Percentiles rank a stretch among this genome's conserved stretches.
Evolutionary conservation across 1,139 yeast species (phyloP).

Genomic region (Yamadazyma diddensiae): DNA sequence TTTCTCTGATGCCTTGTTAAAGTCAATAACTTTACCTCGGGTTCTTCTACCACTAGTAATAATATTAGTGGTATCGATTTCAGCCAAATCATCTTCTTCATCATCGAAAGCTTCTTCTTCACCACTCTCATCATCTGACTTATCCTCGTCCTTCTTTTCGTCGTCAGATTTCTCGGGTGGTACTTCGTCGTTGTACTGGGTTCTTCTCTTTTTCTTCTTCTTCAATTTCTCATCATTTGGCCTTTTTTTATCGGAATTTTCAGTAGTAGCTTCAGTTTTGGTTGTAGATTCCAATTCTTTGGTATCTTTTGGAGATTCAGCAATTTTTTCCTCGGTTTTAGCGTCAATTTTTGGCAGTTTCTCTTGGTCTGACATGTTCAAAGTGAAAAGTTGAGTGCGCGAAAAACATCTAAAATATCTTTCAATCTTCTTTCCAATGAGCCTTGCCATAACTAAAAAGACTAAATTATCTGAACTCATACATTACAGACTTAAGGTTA

Average conservation of each 20-base stretch:
- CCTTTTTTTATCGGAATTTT: constrained; percentile 14
- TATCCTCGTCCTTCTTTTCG: constrained; percentile 32
- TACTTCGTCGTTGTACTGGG: constrained; percentile 49
- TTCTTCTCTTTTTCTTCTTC: constrained; percentile 43
- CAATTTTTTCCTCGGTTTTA: constrained; percentile 4
- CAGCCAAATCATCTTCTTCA: constrained; percentile 79
- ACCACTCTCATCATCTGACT: constrained; percentile 56
- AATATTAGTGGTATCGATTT: constrained; percentile 82
- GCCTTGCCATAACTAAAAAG: constrained; percentile 35
- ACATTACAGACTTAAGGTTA: constrained; percentile 69
- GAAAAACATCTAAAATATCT: too few relatives aligned
- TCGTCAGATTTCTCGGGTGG: constrained; percentile 33
- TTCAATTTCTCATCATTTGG: constrained; percentile 20
- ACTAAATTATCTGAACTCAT: constrained; percentile 67
- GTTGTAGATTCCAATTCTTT: constrained; percentile 3
- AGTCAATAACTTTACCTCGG: constrained; percentile 86
- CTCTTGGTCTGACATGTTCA: too few relatives aligned
- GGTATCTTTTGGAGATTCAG: constrained; percentile 3
- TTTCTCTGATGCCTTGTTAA: constrained; percentile 77
- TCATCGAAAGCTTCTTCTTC: constrained; percentile 54
- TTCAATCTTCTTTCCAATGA: too few relatives aligned
- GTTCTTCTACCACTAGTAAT: constrained; percentile 86
- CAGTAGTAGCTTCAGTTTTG: constrained; percentile 7
- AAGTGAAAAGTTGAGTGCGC: not conserved
- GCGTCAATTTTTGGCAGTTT: not conserved